phyloP scores from a whole-genome alignment of 495 filamentous ascomycete genomes.

The Aspergillus sclerotiicarbonarius region DNA sequence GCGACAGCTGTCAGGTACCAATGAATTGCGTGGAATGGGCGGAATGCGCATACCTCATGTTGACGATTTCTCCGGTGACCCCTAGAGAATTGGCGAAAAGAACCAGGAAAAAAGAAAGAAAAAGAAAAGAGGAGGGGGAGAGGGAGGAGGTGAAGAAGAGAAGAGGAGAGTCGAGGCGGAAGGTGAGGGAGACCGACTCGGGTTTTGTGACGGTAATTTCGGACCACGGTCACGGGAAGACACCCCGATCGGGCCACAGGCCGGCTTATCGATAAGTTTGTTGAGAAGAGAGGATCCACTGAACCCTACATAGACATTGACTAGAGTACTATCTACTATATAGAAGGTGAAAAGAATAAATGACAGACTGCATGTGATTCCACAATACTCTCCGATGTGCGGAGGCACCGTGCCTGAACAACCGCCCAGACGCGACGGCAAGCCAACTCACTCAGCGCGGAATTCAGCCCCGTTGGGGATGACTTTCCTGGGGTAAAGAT shows the following conservation, averaged over 20 bases:
- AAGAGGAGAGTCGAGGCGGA: slow-evolving; percentile 11
- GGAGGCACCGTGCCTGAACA: too few species aligned
- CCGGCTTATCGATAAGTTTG: neutral
- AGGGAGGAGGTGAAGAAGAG: slow-evolving; percentile 10
- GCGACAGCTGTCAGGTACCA: slow-evolving; percentile 18
- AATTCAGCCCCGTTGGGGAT: slow-evolving; percentile 6
- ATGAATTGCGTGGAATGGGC: neutral
- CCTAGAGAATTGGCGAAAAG: neutral
- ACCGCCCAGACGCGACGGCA: too few species aligned
- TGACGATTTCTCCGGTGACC: slow-evolving; percentile 17
- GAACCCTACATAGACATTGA: too few species aligned
- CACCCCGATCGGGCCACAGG: too few species aligned
- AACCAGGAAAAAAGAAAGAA: slow-evolving; percentile 1
- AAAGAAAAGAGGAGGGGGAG: slow-evolving; percentile 12
- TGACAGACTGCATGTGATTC: too few species aligned
- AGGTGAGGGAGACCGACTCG: slow-evolving; percentile 1
- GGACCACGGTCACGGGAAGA: neutral
- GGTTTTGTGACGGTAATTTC: slow-evolving; percentile 15
- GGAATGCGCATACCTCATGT: slow-evolving; percentile 34
- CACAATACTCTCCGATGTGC: neutral
- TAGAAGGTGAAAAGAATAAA: too few species aligned
- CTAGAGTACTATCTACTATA: too few species aligned
- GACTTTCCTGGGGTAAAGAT: slow-evolving; percentile 17
- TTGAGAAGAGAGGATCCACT: neutral
- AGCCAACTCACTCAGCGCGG: slow-evolving; percentile 1